Percentiles rank a stretch among this genome's conserved stretches.
phyloP scores from a whole-genome alignment of 2,329 filamentous ascomycete species.

The Torrubiella hemipterigena region DNA sequence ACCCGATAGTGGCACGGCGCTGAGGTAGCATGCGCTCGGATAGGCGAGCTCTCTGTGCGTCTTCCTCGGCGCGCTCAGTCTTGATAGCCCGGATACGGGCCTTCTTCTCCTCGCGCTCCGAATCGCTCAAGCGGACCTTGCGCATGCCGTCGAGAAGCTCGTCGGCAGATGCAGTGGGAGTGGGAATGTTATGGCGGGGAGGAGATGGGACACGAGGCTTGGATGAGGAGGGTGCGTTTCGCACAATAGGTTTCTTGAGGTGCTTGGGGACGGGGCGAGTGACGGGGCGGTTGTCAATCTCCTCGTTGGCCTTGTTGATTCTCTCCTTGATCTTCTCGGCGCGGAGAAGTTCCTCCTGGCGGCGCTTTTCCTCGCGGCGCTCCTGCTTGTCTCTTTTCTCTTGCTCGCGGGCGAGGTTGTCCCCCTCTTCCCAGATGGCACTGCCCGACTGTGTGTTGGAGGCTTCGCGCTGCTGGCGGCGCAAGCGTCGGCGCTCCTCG shows the following conservation, averaged over 20 bases:
- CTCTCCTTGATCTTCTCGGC: constrained; percentile 13
- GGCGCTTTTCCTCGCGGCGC: constrained; percentile 14
- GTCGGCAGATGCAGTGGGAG: too few relatives aligned
- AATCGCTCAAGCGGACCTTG: constrained; percentile 18
- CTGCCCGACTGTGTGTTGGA: too few relatives aligned
- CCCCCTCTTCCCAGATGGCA: too few relatives aligned
- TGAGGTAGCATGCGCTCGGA: constrained; percentile 27
- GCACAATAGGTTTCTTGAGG: constrained; percentile 1
- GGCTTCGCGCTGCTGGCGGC: constrained; percentile 1
- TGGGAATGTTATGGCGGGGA: too few relatives aligned
- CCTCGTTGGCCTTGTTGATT: constrained; percentile 28
- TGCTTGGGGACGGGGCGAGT: constrained; percentile 12
- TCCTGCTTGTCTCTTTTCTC: constrained; percentile 13
- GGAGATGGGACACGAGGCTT: constrained; percentile 2
- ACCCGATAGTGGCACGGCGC: constrained; percentile 22
- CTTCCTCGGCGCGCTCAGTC: constrained; percentile 18
- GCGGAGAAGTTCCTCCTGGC: constrained; percentile 15
- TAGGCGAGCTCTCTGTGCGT: constrained; percentile 25
- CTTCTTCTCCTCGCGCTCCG: constrained; percentile 18
- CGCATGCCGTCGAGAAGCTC: constrained; percentile 22
- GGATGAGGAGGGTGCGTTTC: constrained; percentile 2
- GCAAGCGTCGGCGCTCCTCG: constrained; percentile 10
- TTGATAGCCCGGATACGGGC: constrained; percentile 12
- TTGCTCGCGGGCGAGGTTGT: constrained; percentile 7
- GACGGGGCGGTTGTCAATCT: constrained; percentile 25